Evolutionary conservation across 2,329 filamentous ascomycete genomes (phyloP), one percentile per base, ranked within the genome.

Genomic region (Exophiala lecanii-corni): DNA sequence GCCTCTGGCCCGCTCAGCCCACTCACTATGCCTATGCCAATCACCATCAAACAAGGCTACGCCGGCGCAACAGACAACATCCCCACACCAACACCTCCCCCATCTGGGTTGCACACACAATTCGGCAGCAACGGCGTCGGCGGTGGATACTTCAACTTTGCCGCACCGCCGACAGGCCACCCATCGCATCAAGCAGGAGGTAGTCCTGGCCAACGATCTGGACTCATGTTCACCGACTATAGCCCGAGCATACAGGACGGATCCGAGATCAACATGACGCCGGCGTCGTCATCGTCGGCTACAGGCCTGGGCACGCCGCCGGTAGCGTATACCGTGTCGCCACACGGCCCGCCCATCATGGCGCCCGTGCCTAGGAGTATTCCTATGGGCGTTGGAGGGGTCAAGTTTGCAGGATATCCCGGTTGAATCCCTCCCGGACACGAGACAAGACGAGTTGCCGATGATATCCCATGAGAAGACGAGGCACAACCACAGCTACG

Each of bases 21-120:
- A 7, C 7, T 12, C 7, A 3, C 25, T 6, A 40, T 39, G 4
- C 36, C 38, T 3, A 32, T 31, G 26, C 38, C 28, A 7, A 40
- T 53, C 33, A 45, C 20, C 35, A 53, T 53, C 28, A 53, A 36
- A 19, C 50, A 53, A 39, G 50, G 50, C 21, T 51, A 53, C 20
- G 50, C 50, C 2, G 50, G 50, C 7, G 50, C 50, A 10, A 48
- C 36, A 13, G 50, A 53, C 30, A 42, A 51, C 4, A 26, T 51
- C 12, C 48, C 50, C 7, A 53, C 44, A 2, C 50, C 50, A 3
- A 26, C 38, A 19, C 40, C 43, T 12, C 35, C 47, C 6, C 7
- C 23, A n/a, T n/a, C n/a, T n/a, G n/a, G n/a, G n/a, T n/a, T n/a
- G n/a, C n/a, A n/a, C n/a, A n/a, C n/a, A 32, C 30, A 32, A 13